Percentiles rank a stretch among this genome's conserved stretches.
These are phyloP conservation scores for Geum urbanum DNA, from an alignment of 306 rosid genomes.

Conservation along the genomic window DNA sequence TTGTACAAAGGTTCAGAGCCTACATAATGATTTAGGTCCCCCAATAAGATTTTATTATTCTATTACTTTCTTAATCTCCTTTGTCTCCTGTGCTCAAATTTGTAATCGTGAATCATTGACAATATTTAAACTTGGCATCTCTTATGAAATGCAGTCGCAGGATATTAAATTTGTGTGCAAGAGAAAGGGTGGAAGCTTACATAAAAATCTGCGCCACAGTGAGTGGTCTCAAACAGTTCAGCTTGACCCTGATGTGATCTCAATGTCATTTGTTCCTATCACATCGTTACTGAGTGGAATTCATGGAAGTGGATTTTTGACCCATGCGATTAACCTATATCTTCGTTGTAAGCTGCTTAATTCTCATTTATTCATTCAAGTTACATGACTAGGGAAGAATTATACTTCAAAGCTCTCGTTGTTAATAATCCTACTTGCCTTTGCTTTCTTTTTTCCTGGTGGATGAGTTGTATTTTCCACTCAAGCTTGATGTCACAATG, in stretches of 20 bases:
- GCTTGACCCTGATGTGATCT: constrained; percentile 64
- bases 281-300: constrained; percentile 77
- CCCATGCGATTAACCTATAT: constrained; percentile 85
- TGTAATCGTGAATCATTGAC: not conserved
- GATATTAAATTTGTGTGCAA: constrained; percentile 62
- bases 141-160: constrained; percentile 47
- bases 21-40: not conserved
- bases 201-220: constrained; percentile 39
- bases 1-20: not conserved
- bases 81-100: not conserved
- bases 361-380: constrained; percentile 8
- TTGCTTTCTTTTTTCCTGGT: not conserved
- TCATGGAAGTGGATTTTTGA: constrained; percentile 83
- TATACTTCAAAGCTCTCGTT: not conserved
- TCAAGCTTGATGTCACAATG: not conserved
- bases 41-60: too few species aligned
- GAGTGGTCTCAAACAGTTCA: constrained; percentile 82
- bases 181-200: constrained; percentile 76
- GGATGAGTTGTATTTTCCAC: not conserved
- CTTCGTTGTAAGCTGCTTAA: constrained; percentile 66
- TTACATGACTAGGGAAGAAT: not conserved
- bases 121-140: not conserved
- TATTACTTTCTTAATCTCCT: not conserved
- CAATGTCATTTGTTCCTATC: constrained; percentile 82
- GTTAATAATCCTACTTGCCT: not conserved